Evolutionary conservation across 768 basidiomycete genomes (phyloP), one percentile per base, ranked within the genome.

Genomic region (Mycena haematopus): DNA sequence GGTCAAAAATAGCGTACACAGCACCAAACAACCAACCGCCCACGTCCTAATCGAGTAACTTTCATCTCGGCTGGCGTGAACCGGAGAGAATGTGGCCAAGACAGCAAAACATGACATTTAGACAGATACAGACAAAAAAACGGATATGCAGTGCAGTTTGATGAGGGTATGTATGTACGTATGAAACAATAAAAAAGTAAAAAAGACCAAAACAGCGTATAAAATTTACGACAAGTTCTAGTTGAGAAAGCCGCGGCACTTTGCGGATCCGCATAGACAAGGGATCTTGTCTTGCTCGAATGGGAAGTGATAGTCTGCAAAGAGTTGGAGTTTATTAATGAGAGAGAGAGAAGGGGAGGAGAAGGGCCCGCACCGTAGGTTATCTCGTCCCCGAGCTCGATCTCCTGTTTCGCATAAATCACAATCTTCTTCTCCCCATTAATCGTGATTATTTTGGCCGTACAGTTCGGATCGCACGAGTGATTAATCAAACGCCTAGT

Each of bases 401-500:
- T 95, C 68, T 92, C 92, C 69, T 93, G 87, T 77, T 98, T 97
- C 33, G 97, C 97, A 74, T 99, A 99, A 55, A 99, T 99, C 72
- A 99, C 97, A 70, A 99, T 99, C 85, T 97, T 95, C 84, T 95
- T 95, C 78, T 92, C 92, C 46, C 92, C 89, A 71, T 83, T 95
- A 74, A 95, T 93, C 65, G 91, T 93, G 68, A 93, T 94, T 71
- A 93, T 93, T 79, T 93, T 94, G 45, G 92, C 92, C 11, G 89
- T 93, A 72, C 92, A 93, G 65, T 93, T 93, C 15, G 97, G 97
- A 70, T 96, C 94, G 72, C 97, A 99, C 46, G 95, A 98, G 71
- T 99, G 97, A 75, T 99, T 99, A 76, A 99, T 99, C 71, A 99
- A 78, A 49, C 97, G 96, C 58, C 96, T 97, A n/a, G n/a, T n/a